phyloP scores from a whole-genome alignment of 2,329 filamentous ascomycete genomes.

The Cryphonectria carpinicola region DNA sequence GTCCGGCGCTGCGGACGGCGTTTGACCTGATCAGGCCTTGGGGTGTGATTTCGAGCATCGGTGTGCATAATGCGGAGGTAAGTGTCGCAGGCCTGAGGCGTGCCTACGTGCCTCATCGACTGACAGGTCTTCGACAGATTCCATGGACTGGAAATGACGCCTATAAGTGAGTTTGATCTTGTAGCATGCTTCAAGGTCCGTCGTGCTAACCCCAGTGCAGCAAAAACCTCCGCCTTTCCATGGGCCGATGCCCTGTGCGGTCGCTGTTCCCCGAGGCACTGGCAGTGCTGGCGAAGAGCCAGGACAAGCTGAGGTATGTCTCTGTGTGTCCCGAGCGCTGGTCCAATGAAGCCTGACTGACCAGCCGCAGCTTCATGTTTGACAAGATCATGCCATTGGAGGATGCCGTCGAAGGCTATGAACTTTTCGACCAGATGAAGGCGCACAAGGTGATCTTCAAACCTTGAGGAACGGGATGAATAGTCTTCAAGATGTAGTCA shows the following conservation, averaged over 20 bases:
- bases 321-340: conserved; percentile 30
- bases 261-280: conserved; percentile 71
- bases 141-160: conserved; percentile 69
- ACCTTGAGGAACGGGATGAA: conserved; percentile 40
- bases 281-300: conserved; percentile 66
- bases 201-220: conserved; percentile 42
- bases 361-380: conserved; percentile 68
- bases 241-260: conserved; percentile 77
- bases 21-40: conserved; percentile 74
- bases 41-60: conserved; percentile 75
- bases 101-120: not conserved
- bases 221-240: conserved; percentile 75
- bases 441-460: conserved; percentile 75
- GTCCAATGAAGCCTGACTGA: not conserved
- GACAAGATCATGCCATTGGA: conserved; percentile 74
- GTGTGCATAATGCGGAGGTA: conserved; percentile 75
- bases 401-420: conserved; percentile 69
- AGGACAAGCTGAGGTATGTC: conserved; percentile 68
- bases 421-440: conserved; percentile 73
- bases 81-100: conserved; percentile 28
- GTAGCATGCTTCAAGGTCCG: not conserved
- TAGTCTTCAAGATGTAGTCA: not conserved
- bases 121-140: conserved; percentile 49
- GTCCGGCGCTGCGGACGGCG: conserved; percentile 69
- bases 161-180: conserved; percentile 49